Base-by-base conservation (phyloP, 2,329 filamentous ascomycete genomes). In the Phyllosticta citrichinensis region DNA sequence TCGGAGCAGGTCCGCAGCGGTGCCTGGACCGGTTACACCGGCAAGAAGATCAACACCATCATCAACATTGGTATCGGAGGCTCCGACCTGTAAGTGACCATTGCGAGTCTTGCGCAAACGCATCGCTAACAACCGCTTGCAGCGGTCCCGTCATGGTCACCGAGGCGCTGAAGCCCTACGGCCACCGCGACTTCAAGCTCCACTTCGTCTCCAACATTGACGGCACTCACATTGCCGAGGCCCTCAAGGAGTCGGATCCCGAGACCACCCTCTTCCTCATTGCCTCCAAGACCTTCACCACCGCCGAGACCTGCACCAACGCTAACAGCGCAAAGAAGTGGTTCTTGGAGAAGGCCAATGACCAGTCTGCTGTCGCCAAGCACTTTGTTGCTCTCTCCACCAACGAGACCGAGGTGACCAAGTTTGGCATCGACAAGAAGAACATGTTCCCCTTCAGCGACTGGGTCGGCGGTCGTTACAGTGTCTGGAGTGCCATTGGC, bases 151-250 rank as follows among this genome's bases (percentile, higher is more conserved):
- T 99, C 74, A 99, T 99, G 94, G 94, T 99, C 68, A 94, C 92
- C 51, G 94, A 99, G 79, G 92, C 94, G 54, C 85, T 99, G 69
- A 97, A 97, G 83, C 83, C 91, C 73, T 99, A 99, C 76, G 89
- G 90, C 56, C 87, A 91, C 74, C 84, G 86, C 64, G 87, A 88
- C 76, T 84, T 91, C 80, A 97, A 87, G 65, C 84, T 97, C 54
- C 93, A 97, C 83, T 99, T 99, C 71, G 94, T 99, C 68, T 97
- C 93, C 80, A 99, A 99, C 83, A 97, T 99, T 73, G 94, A 99
- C 74, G 94, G 94, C 67, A 99, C 94, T 60, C 94, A 99, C 80
- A 91, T 97, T 74, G 89, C 91, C 55, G 94, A 99, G 80, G 92
- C 94, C 57, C 84, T 97, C 63, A 87, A 85, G 73, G 79, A 86